Evolutionary conservation across 1,284 basidiomycete species (phyloP), one percentile per base, ranked within the genome.

Genomic region (Salmacisia buchloeana): DNA sequence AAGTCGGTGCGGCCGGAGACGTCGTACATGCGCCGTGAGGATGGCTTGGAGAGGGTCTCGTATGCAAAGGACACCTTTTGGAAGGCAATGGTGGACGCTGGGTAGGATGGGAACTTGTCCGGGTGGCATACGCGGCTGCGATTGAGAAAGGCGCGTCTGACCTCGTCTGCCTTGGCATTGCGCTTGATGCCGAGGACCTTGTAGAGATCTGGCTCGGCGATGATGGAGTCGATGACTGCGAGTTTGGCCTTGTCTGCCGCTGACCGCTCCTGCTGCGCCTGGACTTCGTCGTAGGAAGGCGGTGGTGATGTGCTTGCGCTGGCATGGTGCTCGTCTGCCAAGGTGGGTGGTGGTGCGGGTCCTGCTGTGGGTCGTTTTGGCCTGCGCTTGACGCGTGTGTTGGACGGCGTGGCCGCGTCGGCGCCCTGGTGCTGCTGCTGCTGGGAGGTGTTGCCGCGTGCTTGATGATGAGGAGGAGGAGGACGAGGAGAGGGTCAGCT

Each of bases 31-130:
- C 86, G 84, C 68, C 86, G 85, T 2, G 86, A 85, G 12, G 85
- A 82, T 0, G 90, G 88, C 63, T 87, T 87, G 71, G 86, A 88
- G 38, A 92, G 85, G 1, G 90, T 86, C 71, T 89, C 85, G 72
- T 92, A 92, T 0, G 90, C 90, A 25, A 91, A 85, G 5, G 89
- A 87, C 1, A 92, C 87, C 72, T 88, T 89, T 78, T 92, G 91
- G 74, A 92, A 92, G 0, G 91, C 91, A 25, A 85, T 82, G 0
- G 90, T 92, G 15, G 90, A 88, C 18, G 76, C 71, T 58, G 88
- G 85, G 74, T 89, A 88, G 69, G 85, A 83, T 7, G 89, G 89
- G 67, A 89, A 91, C 83, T 92, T 92, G 78, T 92, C 90, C 79
- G 90, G 91, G 74, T 92, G 91, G 71, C 90, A 92, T 10, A 85